Base-by-base conservation (phyloP, 805 yeast genomes). In the Brettanomyces naardenensis region DNA sequence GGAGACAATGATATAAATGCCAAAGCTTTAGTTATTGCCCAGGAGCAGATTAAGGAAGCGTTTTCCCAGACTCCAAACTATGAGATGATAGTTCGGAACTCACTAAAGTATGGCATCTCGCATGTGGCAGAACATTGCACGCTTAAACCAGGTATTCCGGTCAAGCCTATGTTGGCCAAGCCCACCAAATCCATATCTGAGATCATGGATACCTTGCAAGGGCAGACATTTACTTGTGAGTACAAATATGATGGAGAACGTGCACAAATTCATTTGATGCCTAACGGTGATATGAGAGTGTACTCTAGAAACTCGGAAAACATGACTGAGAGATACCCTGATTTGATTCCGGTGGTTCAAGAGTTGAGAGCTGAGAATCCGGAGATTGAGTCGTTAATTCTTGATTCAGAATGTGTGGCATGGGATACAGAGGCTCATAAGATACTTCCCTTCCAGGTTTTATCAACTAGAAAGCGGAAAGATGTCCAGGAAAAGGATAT, bases 181-280 rank as follows among this genome's bases (percentile, higher is more conserved):
- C 98, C 98, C 2, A 90, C 97, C 0, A 90, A 92, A 54, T 75
- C 96, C 2, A 80, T 92, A 26, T 74, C 83, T n/a, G 98, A 92
- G 55, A 85, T 92, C 1, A 68, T 92, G 43, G 95, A 92, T 56
- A 68, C 95, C 40, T 89, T 92, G 56, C 83, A 82, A 46, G 87
- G 80, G 33, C 81, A 80, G 47, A 75, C 75, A 41, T 92, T 92
- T 54, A 89, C 97, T 0, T 90, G 97, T 58, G 98, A 92, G 57
- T 92, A 89, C 62, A 92, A 92, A 54, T 92, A 92, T 53, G 98
- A 92, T 57, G 98, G 98, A 32, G 98, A 92, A 62, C 73, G 98
- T 50, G 97, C 97, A 0, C 98, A 92, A 57, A 80, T 92, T 9
- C 98, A 92, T 59, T 59, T 81, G 21, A 58, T 85, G 11, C 59